A percentile compares a stretch with the other conserved stretches of the same genome.
These are phyloP conservation scores for Pseudopediastrum boryanum DNA, from an alignment of 139 green algal genomes.

Conservation along the genomic window DNA sequence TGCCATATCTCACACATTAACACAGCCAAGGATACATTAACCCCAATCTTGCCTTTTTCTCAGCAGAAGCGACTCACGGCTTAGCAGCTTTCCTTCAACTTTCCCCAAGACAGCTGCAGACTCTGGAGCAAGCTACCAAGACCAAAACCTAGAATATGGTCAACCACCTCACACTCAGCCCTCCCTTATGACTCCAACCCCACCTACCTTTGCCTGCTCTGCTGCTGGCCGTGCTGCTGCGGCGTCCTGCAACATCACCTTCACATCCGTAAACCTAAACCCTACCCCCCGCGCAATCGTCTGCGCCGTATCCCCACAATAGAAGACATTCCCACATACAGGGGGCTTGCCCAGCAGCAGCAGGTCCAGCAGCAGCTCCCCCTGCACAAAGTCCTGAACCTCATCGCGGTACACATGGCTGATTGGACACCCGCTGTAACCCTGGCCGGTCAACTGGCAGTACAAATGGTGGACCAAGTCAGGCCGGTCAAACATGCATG, in stretches of 20 bases:
- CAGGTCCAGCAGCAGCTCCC: conserved; percentile 68
- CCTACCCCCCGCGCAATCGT: conserved; percentile 82
- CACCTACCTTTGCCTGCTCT: no score
- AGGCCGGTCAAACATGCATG: not conserved
- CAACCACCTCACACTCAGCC: no score
- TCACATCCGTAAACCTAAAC: conserved; percentile 72
- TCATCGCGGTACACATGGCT: conserved; percentile 78
- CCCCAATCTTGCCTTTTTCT: no score
- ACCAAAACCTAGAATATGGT: no score
- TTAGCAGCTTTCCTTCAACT: no score
- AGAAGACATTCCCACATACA: conserved; percentile 38
- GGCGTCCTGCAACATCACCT: conserved; percentile 59
- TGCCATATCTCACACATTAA: no score
- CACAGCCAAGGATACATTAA: no score
- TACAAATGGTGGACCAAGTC: conserved; percentile 72
- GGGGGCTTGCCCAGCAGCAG: conserved; percentile 3
- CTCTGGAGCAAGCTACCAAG: no score
- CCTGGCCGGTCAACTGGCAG: conserved; percentile 40
- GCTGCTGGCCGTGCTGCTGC: conserved; percentile 45
- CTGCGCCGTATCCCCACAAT: conserved; percentile 76
- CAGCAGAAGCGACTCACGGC: no score
- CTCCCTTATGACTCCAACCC: no score
- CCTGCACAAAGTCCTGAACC: conserved; percentile 76
- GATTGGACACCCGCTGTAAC: conserved; percentile 65
- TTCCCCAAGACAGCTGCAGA: no score